phyloP scores from a whole-genome alignment of 805 yeast species.

The Kluyveromyces aestuarii region DNA sequence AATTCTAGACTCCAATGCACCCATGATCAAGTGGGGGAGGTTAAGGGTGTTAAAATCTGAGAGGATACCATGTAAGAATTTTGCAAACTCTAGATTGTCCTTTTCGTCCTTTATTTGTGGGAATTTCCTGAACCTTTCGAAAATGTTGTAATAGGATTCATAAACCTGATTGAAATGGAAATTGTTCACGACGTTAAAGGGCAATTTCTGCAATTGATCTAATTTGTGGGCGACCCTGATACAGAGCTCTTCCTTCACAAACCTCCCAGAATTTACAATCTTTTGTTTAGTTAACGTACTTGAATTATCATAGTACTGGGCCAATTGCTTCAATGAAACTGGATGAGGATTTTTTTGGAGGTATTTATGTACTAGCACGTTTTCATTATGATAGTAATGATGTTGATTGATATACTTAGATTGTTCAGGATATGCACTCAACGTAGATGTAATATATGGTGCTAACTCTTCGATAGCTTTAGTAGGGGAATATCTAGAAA shows the following conservation, averaged over 20 bases:
- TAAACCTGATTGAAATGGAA: constrained; percentile 81
- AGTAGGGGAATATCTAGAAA: constrained; percentile 29
- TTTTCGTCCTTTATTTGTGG: constrained; percentile 58
- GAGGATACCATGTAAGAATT: constrained; percentile 50
- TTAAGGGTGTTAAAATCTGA: constrained; percentile 71
- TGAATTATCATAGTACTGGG: constrained; percentile 68
- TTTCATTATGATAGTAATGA: constrained; percentile 65
- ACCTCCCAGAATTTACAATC: constrained; percentile 75
- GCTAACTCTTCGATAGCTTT: constrained; percentile 27
- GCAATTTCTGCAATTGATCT: constrained; percentile 69
- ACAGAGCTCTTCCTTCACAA: constrained; percentile 79
- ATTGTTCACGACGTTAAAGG: constrained; percentile 77
- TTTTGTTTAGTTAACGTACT: constrained; percentile 62
- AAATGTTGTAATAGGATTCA: constrained; percentile 80
- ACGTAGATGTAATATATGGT: constrained; percentile 27
- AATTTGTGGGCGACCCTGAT: constrained; percentile 75
- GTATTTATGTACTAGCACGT: constrained; percentile 20
- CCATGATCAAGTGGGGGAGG: constrained; percentile 86
- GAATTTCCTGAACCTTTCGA: constrained; percentile 72
- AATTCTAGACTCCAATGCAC: constrained; percentile 74
- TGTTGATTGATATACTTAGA: constrained; percentile 48
- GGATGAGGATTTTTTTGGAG: constrained; percentile 66
- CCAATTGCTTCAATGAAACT: constrained; percentile 80
- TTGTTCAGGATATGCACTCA: constrained; percentile 32
- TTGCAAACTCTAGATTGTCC: constrained; percentile 69